Conservation (phyloP, 2,329 filamentous ascomycete genomes). For the Monosporascus ibericus region DNA sequence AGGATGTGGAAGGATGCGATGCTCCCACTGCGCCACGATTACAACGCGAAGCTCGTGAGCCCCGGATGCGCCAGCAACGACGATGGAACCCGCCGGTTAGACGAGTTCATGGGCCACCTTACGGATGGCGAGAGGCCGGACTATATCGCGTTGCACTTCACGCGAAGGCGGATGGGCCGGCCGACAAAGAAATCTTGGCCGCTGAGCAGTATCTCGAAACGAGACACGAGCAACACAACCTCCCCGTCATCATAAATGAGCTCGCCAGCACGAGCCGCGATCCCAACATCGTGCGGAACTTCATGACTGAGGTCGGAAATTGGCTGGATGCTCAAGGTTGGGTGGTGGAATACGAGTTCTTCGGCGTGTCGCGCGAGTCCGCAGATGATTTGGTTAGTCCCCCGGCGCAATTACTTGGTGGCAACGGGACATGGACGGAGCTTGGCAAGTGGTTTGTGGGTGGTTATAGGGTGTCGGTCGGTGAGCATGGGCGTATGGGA, state of each 20-base stretch:
- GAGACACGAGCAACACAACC: conserved; percentile 27
- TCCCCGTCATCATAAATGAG: conserved; percentile 32
- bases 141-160: conserved; percentile 34
- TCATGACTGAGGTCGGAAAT: conserved; percentile 29
- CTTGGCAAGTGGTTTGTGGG: background rate
- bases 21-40: conserved; percentile 14
- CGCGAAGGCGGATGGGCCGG: background rate
- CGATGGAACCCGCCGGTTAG: conserved; percentile 28
- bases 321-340: conserved; percentile 33
- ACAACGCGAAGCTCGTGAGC: conserved; percentile 27
- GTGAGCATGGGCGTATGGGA: no score
- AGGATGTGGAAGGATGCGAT: conserved; percentile 28
- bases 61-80: conserved; percentile 30
- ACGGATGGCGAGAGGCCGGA: conserved; percentile 24
- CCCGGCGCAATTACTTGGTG: conserved; percentile 33
- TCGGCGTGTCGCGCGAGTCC: conserved; percentile 30
- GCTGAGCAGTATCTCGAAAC: conserved; percentile 29
- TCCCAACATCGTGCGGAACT: conserved; percentile 24
- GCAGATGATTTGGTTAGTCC: conserved; percentile 35
- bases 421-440: conserved; percentile 19
- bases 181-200: conserved; percentile 22
- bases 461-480: background rate
- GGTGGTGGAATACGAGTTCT: conserved; percentile 33
- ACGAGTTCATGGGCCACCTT: conserved; percentile 29
- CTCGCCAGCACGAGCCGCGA: conserved; percentile 33